Evolutionary conservation across 2,329 filamentous ascomycete species (phyloP).

Genomic region (Rhynchosporium agropyri): DNA sequence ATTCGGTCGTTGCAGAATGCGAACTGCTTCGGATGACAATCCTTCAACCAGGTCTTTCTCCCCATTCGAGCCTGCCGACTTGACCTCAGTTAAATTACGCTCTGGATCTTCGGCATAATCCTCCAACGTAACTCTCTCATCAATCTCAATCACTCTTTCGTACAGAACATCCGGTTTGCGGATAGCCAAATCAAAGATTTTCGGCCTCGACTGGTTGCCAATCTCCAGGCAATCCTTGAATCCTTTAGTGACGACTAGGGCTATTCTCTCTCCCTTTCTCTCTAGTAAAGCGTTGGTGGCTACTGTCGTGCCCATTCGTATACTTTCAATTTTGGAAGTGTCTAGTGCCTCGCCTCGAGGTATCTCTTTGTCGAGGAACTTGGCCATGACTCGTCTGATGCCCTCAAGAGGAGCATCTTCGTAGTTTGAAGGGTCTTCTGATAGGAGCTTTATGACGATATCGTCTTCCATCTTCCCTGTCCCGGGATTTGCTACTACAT

Average conservation of each 20-base stretch:
- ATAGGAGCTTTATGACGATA: slow-evolving; percentile 84
- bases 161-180: slow-evolving; percentile 86
- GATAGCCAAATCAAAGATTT: slow-evolving; percentile 90
- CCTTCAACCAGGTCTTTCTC: slow-evolving; percentile 66
- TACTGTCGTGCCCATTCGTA: slow-evolving; percentile 94
- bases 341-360: slow-evolving; percentile 79
- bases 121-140: slow-evolving; percentile 88
- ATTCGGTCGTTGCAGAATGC: slow-evolving; percentile 66
- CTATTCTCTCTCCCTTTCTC: slow-evolving; percentile 86
- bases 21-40: slow-evolving; percentile 73
- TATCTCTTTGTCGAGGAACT: slow-evolving; percentile 74
- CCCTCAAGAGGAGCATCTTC: slow-evolving; percentile 88
- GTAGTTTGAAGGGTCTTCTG: slow-evolving; percentile 89
- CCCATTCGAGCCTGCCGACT: slow-evolving; percentile 51
- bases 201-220: slow-evolving; percentile 86
- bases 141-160: slow-evolving; percentile 81
- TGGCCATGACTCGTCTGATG: slow-evolving; percentile 81
- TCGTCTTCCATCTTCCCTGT: slow-evolving; percentile 72
- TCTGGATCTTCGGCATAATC: slow-evolving; percentile 88
- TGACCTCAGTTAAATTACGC: slow-evolving; percentile 57
- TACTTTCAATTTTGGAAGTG: slow-evolving; percentile 82
- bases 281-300: slow-evolving; percentile 91
- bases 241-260: slow-evolving; percentile 82
- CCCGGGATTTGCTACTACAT: slow-evolving; percentile 82
- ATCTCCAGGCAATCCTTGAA: slow-evolving; percentile 88